Base-by-base conservation (phyloP, 768 basidiomycete species). In the Lepiota brunneoincarnata region DNA sequence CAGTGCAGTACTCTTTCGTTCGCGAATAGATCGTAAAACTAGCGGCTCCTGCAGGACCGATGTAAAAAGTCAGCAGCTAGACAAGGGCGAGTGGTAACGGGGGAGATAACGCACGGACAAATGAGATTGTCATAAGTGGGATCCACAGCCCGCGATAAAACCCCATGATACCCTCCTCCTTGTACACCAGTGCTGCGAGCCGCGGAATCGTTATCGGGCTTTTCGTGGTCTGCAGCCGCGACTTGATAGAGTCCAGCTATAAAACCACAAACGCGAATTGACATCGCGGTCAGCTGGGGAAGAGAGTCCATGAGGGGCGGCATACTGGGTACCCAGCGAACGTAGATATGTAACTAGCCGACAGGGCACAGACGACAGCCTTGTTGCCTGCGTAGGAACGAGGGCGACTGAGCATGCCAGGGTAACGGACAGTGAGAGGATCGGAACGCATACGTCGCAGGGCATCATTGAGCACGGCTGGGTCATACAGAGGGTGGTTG, bases 161-260 rank as follows among this genome's bases (percentile, higher is more conserved):
- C 50, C 96, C 95, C 59, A 80, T 79, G 31, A 92, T 70, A n/a
- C 93, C 87, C 71, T 93, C 89, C 63, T 93, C 91, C 26, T 81
- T 80, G 69, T 90, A 91, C 23, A 93, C 86, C 59, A 86, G 71
- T 23, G 76, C 71, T 53, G 91, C 84, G 58, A 91, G 81, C 63
- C 76, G 79, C 23, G 84, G 83, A 50, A 96, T 84, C 6, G 89
- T 82, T 60, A 90, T 81, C 49, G 77, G 81, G 47, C 79, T 84
- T 67, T 88, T 86, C 48, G 84, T 87, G 40, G 91, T 92, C 72
- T 97, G 93, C 49, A 97, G 73, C 64, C 93, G 78, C 57, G 92
- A 95, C 73, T 98, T 98, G 72, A 98, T 81, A 51, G 90, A 93
- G 69, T 98, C 96, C 74, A 98, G 75, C 86, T 95, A 50, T 10